Evolutionary conservation across 257 asterid species (phyloP), one percentile per base, ranked within the genome.

Genomic region (Prunella vulgaris): DNA sequence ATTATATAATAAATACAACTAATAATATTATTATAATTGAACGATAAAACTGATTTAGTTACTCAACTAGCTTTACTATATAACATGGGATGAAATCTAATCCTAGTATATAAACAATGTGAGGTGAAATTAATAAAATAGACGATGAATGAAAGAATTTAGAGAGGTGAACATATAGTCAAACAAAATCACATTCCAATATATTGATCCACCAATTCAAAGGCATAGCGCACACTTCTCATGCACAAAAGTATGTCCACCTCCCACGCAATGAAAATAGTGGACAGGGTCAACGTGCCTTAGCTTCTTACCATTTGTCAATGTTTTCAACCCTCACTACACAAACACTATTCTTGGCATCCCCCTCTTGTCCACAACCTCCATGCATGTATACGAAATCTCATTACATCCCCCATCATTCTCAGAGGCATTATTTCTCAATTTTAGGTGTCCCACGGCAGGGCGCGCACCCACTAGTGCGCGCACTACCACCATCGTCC

Each of bases 381-480:
- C 75, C 83, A 79, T 77, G 68, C 62, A n/a, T n/a, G n/a, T n/a
- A 49, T 71, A 63, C 80, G 73, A 74, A 17, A 48, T 28, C 53
- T 76, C 78, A 63, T 76, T 20, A 58, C 84, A 74, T 71, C 59
- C 59, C 76, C 76, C 66, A 38, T 54, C 71, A 24, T 62, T 70
- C 79, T 66, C 72, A 53, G 57, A 62, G 65, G 52, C 69, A 76
- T 54, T 77, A 76, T 54, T 77, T 67, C 63, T 65, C 83, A 62
- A 61, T 73, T 56, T 70, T 69, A 65, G 68, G 57, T 30, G 46
- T 66, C 82, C 68, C 38, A 33, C 64, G 64, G 7, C 32, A 48
- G 83, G 76, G 83, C 83, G 86, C 85, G 82, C 87, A 74, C 84
- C 28, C 25, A 0, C 69, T 65, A 66, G 84, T 78, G 84, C 76